Percentiles rank a stretch among this genome's conserved stretches.
These are phyloP conservation scores for Cucumis melo DNA, from an alignment of 306 rosid species.

Conservation along the genomic window DNA sequence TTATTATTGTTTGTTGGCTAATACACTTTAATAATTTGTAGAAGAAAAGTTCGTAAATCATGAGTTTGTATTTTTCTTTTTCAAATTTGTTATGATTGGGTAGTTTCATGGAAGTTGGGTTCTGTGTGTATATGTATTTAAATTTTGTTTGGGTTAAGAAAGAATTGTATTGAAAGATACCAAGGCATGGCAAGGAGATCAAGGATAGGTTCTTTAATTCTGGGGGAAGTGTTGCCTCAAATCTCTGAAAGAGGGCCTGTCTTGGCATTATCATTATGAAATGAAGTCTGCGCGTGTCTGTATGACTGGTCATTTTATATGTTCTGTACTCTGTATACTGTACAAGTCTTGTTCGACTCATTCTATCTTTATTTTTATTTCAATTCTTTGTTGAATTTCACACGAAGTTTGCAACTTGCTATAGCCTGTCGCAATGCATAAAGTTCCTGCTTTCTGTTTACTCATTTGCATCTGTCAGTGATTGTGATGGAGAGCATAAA, in stretches of 20 bases:
- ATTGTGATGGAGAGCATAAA: constrained; percentile 7
- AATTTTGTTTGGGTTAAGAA: not conserved
- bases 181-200: not conserved
- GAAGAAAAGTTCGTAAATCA: not conserved
- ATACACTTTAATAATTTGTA: not conserved
- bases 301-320: not conserved
- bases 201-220: not conserved
- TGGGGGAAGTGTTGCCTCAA: not conserved
- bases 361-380: not conserved
- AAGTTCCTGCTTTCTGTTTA: not conserved
- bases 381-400: not conserved
- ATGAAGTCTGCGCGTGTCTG: not conserved
- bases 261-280: not conserved
- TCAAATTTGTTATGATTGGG: not conserved
- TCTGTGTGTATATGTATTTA: not conserved
- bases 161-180: not conserved
- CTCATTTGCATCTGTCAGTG: not conserved
- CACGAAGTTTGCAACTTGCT: not conserved
- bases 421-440: not conserved
- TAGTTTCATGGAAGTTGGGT: not conserved
- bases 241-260: not conserved
- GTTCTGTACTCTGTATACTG: not conserved
- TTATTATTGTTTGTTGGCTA: not conserved
- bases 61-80: not conserved
- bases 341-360: not conserved